Evolutionary conservation across 139 green algal genomes (phyloP).

Genomic region (Chlamydomonas urium): DNA sequence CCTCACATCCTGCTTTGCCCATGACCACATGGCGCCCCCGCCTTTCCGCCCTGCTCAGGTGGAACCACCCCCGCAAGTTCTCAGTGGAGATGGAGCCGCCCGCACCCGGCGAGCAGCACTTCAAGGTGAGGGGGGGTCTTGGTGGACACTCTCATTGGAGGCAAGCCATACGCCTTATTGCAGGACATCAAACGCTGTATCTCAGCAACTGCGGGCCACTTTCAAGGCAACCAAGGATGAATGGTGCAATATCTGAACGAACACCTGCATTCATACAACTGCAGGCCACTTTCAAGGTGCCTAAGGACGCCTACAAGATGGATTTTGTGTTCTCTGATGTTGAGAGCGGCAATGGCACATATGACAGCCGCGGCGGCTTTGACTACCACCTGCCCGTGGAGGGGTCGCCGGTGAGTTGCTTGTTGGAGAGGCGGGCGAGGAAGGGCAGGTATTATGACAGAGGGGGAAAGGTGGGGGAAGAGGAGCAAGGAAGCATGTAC

Average conservation of each 20-base stretch:
- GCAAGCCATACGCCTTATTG: no score
- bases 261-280: no score
- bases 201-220: constrained; percentile 33
- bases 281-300: constrained; percentile 56
- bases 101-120: constrained; percentile 3
- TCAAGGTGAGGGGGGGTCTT: constrained; percentile 2
- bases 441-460: no score
- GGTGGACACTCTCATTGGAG: no score
- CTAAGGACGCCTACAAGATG: constrained; percentile 81
- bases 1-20: no score
- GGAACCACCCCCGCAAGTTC: constrained; percentile 40
- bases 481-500: no score
- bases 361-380: constrained; percentile 88
- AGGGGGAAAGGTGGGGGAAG: no score
- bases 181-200: no score
- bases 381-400: constrained; percentile 93
- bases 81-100: constrained; percentile 60
- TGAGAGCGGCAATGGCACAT: constrained; percentile 59
- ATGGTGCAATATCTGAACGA: no score
- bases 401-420: constrained; percentile 24
- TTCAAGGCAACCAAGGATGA: constrained; percentile 76
- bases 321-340: constrained; percentile 92
- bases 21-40: no score
- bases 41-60: constrained; percentile 26
- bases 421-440: no score